Base-by-base conservation (phyloP, 306 rosid genomes). In the Mimosa bimucronata region DNA sequence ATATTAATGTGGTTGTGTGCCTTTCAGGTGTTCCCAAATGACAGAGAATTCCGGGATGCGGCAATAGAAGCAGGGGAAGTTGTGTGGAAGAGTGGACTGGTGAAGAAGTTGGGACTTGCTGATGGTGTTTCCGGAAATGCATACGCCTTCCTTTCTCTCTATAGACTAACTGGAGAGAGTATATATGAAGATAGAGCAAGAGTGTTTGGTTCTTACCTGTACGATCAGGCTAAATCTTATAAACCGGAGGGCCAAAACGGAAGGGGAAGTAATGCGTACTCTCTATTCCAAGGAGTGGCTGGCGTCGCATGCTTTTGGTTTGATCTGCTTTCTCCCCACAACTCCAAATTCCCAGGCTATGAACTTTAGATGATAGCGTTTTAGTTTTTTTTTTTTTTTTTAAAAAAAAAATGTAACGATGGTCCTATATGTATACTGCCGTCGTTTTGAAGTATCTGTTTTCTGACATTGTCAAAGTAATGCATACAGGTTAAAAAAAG, bases 21-120 rank as follows among this genome's bases (percentile, higher is more conserved):
- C 23, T 25, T 25, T 42, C 84, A 92, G 98, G 97, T 91, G 7
- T 92, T 88, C 82, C 84, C 82, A 31, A 80, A 44, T 15, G 97
- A 92, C 65, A 86, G 92, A 62, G 98, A 94, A 65, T 81, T 94
- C 37, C 83, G 97, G 25, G 97, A 92, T 52, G 98, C 97, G 0
- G 97, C 98, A n/a, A 92, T 94, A 77, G 97, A 94, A 87, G 97
- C 97, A 5, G 98, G 97, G 76, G 98, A 94, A 83, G 98, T 91
- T 2, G 97, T 94, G 65, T 94, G 97, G 98, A 94, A 94, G 80
- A 91, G 83, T 26, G 98, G 98, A 64, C 78, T 94, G 75, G 89
- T 88, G 78, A 88, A 92, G 86, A 91, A 92, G 72, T 86, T 87
- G 14, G 98, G 98, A 73, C 94, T 94, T 26, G 97, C 92, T 0